Percentiles rank a stretch among this genome's conserved stretches.
These are phyloP conservation scores for Cubamyces lactineus DNA, from an alignment of 768 basidiomycete genomes.

Conservation along the genomic window DNA sequence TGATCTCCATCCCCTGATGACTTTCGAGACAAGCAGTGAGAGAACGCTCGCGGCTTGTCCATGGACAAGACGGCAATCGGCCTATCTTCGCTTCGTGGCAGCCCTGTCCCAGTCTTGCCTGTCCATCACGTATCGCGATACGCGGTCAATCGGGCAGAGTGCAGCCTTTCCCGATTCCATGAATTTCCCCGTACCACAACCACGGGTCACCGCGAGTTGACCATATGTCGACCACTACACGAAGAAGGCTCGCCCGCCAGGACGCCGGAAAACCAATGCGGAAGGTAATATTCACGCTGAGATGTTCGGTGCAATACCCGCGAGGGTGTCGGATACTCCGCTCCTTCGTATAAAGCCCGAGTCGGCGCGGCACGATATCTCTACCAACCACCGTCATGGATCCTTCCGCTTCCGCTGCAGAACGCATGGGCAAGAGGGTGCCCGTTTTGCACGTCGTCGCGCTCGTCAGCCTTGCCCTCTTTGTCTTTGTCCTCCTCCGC, in stretches of 20 bases:
- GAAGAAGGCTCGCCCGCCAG: slow-evolving; percentile 3
- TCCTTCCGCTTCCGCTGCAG: not conserved
- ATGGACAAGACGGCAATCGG: slow-evolving; percentile 14
- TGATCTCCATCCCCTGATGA: slow-evolving; percentile 3
- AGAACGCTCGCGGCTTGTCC: not conserved
- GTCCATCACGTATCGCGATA: slow-evolving; percentile 23
- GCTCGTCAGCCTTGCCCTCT: slow-evolving; percentile 16
- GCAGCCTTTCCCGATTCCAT: slow-evolving; percentile 11
- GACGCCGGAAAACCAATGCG: not conserved
- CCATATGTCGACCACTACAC: slow-evolving; percentile 7
- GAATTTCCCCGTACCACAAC: slow-evolving; percentile 4
- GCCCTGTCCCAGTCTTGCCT: slow-evolving; percentile 10
- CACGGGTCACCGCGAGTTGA: slow-evolving; percentile 4
- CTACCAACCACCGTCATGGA: slow-evolving; percentile 3
- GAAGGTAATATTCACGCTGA: slow-evolving; percentile 10
- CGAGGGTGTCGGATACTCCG: slow-evolving; percentile 10
- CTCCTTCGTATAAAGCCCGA: slow-evolving; percentile 20
- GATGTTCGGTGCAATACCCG: slow-evolving; percentile 13
- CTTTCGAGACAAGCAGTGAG: not conserved
- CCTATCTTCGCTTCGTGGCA: slow-evolving; percentile 17
- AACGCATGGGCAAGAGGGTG: not conserved
- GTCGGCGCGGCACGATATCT: not conserved
- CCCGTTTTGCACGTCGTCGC: slow-evolving; percentile 13
- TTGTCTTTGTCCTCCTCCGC: slow-evolving; percentile 24
- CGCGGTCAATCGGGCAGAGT: slow-evolving; percentile 19